Percentiles rank a stretch among this genome's conserved stretches.
Conservation (phyloP, 192 early-diverging fungal species). For the Podila epicladia region DNA sequence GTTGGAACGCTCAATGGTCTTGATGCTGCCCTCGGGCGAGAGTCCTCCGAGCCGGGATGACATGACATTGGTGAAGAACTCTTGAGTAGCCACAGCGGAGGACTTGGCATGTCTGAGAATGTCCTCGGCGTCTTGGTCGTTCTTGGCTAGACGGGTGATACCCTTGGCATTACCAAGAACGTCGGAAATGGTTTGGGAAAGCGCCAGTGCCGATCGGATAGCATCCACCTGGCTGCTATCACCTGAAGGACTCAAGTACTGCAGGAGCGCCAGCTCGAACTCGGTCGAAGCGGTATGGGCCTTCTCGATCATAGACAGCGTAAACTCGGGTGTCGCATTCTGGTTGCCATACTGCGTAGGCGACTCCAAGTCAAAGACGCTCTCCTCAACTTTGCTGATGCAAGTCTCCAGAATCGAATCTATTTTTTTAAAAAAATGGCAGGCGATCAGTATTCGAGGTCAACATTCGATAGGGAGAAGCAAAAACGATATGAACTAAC, state of each 20-base stretch:
- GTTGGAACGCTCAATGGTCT: constrained; percentile 77
- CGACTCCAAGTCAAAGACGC: constrained; percentile 85
- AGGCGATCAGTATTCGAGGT: background rate
- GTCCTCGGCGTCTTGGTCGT: constrained; percentile 80
- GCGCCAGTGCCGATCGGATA: constrained; percentile 78
- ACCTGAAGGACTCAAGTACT: constrained; percentile 16
- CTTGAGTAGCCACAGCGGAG: constrained; percentile 71
- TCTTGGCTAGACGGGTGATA: constrained; percentile 79
- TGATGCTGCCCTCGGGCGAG: constrained; percentile 68
- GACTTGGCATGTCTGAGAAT: constrained; percentile 72
- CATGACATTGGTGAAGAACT: constrained; percentile 88
- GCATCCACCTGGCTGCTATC: constrained; percentile 75
- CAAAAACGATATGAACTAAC: background rate
- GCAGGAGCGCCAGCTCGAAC: constrained; percentile 14
- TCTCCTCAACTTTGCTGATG: constrained; percentile 87
- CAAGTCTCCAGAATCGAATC: constrained; percentile 88
- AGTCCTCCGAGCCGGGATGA: constrained; percentile 71
- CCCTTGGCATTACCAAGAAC: constrained; percentile 92
- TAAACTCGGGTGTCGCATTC: constrained; percentile 90
- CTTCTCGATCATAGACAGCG: constrained; percentile 89
- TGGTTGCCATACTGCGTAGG: constrained; percentile 84
- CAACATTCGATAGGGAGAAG: too few species aligned
- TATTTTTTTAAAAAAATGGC: constrained; percentile 15
- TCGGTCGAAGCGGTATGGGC: constrained; percentile 69
- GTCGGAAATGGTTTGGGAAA: constrained; percentile 86